phyloP scores from a whole-genome alignment of 345 rosid genomes.

The Pugionium cornutum region DNA sequence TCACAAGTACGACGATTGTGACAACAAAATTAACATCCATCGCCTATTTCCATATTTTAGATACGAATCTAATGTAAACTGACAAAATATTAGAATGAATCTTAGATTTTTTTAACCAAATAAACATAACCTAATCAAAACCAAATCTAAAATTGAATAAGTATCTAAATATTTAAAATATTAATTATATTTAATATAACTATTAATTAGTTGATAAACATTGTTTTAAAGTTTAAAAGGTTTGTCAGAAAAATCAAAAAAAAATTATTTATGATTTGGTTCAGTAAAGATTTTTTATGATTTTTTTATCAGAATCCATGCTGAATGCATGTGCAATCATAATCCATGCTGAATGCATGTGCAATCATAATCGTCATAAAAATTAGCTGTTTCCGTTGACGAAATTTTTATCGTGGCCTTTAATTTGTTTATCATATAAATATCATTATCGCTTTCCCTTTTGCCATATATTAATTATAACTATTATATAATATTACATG shows the following conservation, averaged over 20 bases:
- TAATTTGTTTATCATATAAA: too few species aligned
- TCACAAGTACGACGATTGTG: neutral
- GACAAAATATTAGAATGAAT: neutral
- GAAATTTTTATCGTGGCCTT: slow-evolving; percentile 26
- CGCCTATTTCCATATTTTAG: neutral
- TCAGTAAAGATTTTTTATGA: neutral
- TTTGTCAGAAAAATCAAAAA: neutral
- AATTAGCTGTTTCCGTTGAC: slow-evolving; percentile 22
- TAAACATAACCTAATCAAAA: too few species aligned
- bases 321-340: slow-evolving; percentile 32
- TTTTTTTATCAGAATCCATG: slow-evolving; percentile 13
- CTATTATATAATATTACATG: too few species aligned
- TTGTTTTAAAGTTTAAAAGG: neutral
- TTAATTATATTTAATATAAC: too few species aligned
- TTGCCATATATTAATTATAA: too few species aligned
- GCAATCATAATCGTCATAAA: slow-evolving; percentile 17
- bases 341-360: slow-evolving; percentile 24
- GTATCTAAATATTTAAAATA: too few species aligned
- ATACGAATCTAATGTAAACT: neutral
- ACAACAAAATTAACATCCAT: neutral
- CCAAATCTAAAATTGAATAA: too few species aligned
- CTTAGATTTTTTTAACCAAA: too few species aligned
- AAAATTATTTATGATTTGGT: neutral
- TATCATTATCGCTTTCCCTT: too few species aligned
- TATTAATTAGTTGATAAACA: too few species aligned